A percentile compares a stretch with the other conserved stretches of the same genome.
Conservation (phyloP, 2,329 filamentous ascomycete genomes). For the Trichoderma semiorbis region DNA sequence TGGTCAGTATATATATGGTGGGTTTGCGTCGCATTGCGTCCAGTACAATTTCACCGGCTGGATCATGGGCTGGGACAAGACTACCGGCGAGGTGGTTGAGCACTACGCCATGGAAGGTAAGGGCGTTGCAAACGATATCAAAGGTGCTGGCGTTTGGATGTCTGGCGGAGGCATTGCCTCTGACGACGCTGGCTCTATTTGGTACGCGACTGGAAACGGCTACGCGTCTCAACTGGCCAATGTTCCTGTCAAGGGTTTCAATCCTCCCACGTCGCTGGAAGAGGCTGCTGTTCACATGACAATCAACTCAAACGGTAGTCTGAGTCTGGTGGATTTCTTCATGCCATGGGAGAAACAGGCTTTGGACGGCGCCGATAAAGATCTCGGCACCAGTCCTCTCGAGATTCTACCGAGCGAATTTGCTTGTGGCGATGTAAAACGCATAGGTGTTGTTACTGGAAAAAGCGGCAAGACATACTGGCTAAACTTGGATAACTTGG, state of each 20-base stretch:
- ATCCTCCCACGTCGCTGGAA: slow-evolving; percentile 41
- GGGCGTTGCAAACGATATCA: slow-evolving; percentile 35
- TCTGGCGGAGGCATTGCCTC: slow-evolving; percentile 39
- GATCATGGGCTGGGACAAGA: slow-evolving; percentile 48
- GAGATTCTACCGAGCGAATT: slow-evolving; percentile 42
- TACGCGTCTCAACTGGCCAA: slow-evolving; percentile 39
- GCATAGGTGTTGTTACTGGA: slow-evolving; percentile 48
- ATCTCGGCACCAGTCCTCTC: slow-evolving; percentile 46
- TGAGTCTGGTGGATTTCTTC: slow-evolving; percentile 50
- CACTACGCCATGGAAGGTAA: slow-evolving; percentile 40
- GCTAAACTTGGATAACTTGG: slow-evolving; percentile 40
- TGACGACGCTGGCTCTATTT: slow-evolving; percentile 39
- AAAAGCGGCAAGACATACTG: slow-evolving; percentile 50
- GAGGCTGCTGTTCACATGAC: slow-evolving; percentile 45
- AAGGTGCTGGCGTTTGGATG: slow-evolving; percentile 45
- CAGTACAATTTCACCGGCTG: slow-evolving; percentile 55
- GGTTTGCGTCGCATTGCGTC: slow-evolving; percentile 54
- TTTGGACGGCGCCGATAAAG: slow-evolving; percentile 48
- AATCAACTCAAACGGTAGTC: slow-evolving; percentile 38
- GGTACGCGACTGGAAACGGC: slow-evolving; percentile 39
- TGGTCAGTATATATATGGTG: slow-evolving; percentile 48
- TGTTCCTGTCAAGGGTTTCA: slow-evolving; percentile 37
- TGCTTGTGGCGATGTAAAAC: slow-evolving; percentile 40
- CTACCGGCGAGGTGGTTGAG: slow-evolving; percentile 36
- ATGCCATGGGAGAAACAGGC: slow-evolving; percentile 51